These are phyloP conservation scores for Rhinocladiella similis DNA, from an alignment of 2,329 filamentous ascomycete species.

Conservation along the genomic window DNA sequence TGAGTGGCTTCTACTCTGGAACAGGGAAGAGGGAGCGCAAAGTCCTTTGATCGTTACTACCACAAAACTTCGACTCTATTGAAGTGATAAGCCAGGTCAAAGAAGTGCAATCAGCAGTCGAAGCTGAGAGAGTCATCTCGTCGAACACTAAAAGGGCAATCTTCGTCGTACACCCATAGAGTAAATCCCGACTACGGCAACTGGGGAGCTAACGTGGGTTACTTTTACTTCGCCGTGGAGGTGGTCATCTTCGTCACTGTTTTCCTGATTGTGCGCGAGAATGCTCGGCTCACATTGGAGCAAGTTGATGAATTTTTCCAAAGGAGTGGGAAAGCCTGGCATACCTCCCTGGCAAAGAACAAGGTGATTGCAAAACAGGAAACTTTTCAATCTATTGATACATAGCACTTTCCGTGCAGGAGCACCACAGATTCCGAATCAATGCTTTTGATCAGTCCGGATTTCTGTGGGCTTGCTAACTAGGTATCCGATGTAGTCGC, in stretches of 20 bases:
- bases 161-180: constrained; percentile 31
- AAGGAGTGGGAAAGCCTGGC: too few relatives aligned
- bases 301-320: constrained; percentile 25
- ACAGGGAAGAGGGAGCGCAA: constrained; percentile 42
- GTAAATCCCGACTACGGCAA: constrained; percentile 29
- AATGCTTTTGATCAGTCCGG: too few relatives aligned
- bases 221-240: constrained; percentile 28
- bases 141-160: constrained; percentile 26
- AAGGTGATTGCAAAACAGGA: too few relatives aligned
- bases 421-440: too few relatives aligned
- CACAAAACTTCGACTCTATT: constrained; percentile 16
- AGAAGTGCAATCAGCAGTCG: constrained; percentile 30
- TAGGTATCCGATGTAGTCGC: too few relatives aligned
- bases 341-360: too few relatives aligned
- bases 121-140: constrained; percentile 22
- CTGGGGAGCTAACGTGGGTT: constrained; percentile 34
- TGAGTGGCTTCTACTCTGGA: constrained; percentile 48
- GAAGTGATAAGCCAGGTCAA: constrained; percentile 31
- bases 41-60: constrained; percentile 34
- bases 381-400: too few relatives aligned
- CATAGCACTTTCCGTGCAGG: too few relatives aligned
- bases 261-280: constrained; percentile 31
- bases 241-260: constrained; percentile 5
- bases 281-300: constrained; percentile 31
- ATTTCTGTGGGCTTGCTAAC: too few relatives aligned